These are phyloP conservation scores for Plantago ovata DNA, from an alignment of 257 asterid genomes.

Conservation along the genomic window DNA sequence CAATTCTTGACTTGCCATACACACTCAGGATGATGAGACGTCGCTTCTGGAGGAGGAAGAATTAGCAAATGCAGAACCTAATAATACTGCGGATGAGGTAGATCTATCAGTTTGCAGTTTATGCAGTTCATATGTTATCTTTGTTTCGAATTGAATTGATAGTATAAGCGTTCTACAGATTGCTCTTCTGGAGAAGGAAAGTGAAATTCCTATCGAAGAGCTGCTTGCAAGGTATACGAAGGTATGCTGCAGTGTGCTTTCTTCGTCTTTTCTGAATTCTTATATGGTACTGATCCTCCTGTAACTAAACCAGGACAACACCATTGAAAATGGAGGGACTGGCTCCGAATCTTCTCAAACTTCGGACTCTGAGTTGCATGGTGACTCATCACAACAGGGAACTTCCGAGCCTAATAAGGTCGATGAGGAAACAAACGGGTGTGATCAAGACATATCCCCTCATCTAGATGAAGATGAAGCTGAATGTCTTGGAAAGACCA, in stretches of 20 bases:
- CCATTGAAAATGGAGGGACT: slow-evolving; percentile 39
- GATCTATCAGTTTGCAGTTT: slow-evolving; percentile 15
- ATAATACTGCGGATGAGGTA: slow-evolving; percentile 61
- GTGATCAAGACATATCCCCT: slow-evolving; percentile 31
- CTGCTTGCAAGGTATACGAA: slow-evolving; percentile 88
- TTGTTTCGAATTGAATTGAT: slow-evolving; percentile 21
- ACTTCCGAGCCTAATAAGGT: slow-evolving; percentile 36
- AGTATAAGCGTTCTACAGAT: slow-evolving; percentile 48
- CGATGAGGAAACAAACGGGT: slow-evolving; percentile 40
- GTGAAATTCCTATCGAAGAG: slow-evolving; percentile 84
- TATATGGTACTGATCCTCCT: slow-evolving; percentile 25
- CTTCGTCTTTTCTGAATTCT: slow-evolving; percentile 20
- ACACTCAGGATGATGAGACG: slow-evolving; percentile 86
- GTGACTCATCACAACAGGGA: slow-evolving; percentile 35
- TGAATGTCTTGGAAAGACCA: slow-evolving; percentile 45
- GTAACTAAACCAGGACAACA: slow-evolving; percentile 45
- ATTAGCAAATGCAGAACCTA: slow-evolving; percentile 61
- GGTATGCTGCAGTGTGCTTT: slow-evolving; percentile 50
- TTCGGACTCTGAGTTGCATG: slow-evolving; percentile 52
- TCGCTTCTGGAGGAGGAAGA: slow-evolving; percentile 91
- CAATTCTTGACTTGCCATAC: slow-evolving; percentile 16
- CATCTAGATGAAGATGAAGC: slow-evolving; percentile 43
- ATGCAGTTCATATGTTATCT: slow-evolving; percentile 16
- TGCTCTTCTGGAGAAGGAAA: slow-evolving; percentile 77
- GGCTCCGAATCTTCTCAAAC: slow-evolving; percentile 39